Evolutionary conservation across 208 protist species (phyloP).

Genomic region (Acanthamoeba sp.): DNA sequence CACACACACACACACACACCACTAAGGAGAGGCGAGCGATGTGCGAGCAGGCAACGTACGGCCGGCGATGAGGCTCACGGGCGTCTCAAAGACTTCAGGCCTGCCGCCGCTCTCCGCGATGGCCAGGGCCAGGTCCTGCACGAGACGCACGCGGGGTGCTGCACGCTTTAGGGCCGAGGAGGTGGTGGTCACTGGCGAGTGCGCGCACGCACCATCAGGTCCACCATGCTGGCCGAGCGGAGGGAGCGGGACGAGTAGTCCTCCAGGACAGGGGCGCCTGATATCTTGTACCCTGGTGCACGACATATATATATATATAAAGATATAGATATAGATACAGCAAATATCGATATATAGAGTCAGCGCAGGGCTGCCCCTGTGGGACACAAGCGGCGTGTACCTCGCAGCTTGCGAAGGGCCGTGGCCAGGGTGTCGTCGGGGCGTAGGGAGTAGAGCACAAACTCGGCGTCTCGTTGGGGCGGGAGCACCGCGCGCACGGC

Average conservation of each 20-base stretch:
- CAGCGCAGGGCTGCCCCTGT: too few relatives aligned
- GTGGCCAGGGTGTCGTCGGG: not conserved
- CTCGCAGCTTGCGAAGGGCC: conserved; percentile 21
- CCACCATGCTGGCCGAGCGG: not conserved
- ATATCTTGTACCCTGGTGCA: not conserved
- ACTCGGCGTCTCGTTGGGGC: not conserved
- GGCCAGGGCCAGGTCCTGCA: not conserved
- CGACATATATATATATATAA: too few relatives aligned
- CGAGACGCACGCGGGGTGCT: not conserved
- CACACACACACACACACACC: too few relatives aligned
- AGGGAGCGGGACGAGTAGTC: not conserved
- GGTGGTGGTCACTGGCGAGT: not conserved
- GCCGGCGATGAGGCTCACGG: not conserved
- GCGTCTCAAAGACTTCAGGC: not conserved
- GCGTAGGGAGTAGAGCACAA: not conserved
- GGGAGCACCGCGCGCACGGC: not conserved
- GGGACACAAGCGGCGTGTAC: not conserved
- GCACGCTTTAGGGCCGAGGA: not conserved
- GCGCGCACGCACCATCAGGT: conserved; percentile 27
- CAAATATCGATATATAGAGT: too few relatives aligned
- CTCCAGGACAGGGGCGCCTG: not conserved
- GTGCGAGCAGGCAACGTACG: not conserved
- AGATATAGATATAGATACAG: too few relatives aligned
- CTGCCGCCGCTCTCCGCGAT: not conserved
- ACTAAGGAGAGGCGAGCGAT: not conserved